Percentiles rank a stretch among this genome's conserved stretches.
phyloP scores from a whole-genome alignment of 768 basidiomycete genomes.

The Antrodiella citrinella region DNA sequence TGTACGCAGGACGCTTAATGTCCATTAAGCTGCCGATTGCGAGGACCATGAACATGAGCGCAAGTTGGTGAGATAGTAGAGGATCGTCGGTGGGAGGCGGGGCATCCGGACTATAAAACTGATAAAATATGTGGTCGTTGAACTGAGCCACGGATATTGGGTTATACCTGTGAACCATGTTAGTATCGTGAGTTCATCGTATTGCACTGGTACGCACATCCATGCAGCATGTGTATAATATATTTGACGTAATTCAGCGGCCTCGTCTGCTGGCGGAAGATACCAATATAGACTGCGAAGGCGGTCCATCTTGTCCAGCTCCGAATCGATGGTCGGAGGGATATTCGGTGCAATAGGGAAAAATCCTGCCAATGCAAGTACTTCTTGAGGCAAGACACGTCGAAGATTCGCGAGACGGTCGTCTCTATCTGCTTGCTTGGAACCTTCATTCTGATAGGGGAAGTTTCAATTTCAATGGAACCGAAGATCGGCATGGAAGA shows the following conservation, averaged over 20 bases:
- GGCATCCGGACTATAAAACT: constrained; percentile 41
- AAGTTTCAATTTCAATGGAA: constrained; percentile 3
- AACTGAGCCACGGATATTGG: constrained; percentile 54
- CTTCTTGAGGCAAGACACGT: constrained; percentile 49
- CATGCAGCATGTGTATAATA: constrained; percentile 63
- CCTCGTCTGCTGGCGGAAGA: constrained; percentile 53
- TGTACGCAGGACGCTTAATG: constrained; percentile 44
- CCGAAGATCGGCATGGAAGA: constrained; percentile 3
- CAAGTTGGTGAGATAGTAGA: constrained; percentile 43
- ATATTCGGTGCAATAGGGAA: constrained; percentile 49
- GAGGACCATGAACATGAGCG: constrained; percentile 56
- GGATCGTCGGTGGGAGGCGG: constrained; percentile 34
- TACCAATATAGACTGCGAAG: constrained; percentile 60
- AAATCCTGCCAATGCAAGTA: constrained; percentile 55
- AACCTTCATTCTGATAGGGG: constrained; percentile 44
- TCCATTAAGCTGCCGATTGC: constrained; percentile 60
- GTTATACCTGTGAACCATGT: constrained; percentile 41
- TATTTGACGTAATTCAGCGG: constrained; percentile 50
- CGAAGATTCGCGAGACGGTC: constrained; percentile 42
- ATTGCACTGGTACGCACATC: constrained; percentile 46
- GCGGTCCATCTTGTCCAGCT: constrained; percentile 28
- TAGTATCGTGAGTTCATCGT: no score
- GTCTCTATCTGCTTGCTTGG: constrained; percentile 46
- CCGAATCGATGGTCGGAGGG: constrained; percentile 26
- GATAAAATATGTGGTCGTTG: constrained; percentile 40